Evolutionary conservation across 2,329 filamentous ascomycete genomes (phyloP).

Genomic region (Pseudocercospora pini-densiflorae): DNA sequence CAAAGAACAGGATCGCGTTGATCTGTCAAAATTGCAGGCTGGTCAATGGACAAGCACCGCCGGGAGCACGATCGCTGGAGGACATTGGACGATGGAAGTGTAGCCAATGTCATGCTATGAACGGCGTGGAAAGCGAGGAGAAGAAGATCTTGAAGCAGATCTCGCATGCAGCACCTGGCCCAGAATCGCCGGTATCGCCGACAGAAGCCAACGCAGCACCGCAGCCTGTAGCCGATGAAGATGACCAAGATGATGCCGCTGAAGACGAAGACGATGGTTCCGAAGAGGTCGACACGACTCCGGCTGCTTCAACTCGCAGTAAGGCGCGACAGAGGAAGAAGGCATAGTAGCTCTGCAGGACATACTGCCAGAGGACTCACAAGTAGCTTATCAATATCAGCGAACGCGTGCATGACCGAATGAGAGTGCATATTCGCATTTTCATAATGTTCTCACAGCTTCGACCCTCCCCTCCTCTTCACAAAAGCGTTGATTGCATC

Average conservation of each 20-base stretch:
- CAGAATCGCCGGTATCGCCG: conserved; percentile 10
- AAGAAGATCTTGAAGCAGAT: conserved; percentile 73
- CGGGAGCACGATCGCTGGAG: conserved; percentile 74
- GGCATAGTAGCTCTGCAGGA: conserved; percentile 24
- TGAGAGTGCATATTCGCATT: not conserved
- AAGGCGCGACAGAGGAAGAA: conserved; percentile 47
- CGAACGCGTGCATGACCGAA: not conserved
- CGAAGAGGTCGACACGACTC: conserved; percentile 30
- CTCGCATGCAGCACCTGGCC: conserved; percentile 13
- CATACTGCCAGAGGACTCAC: not conserved
- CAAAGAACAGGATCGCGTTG: conserved; percentile 87
- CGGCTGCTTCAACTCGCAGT: conserved; percentile 47
- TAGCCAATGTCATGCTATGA: conserved; percentile 78
- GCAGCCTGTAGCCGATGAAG: conserved; percentile 15
- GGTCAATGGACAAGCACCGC: conserved; percentile 94
- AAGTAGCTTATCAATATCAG: not conserved
- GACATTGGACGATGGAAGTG: conserved; percentile 90
- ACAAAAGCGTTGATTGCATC: conserved; percentile 50
- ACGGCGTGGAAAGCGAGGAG: conserved; percentile 80
- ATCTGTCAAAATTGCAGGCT: conserved; percentile 82
- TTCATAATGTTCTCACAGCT: conserved; percentile 37
- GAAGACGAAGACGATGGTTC: conserved; percentile 23
- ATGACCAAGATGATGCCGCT: conserved; percentile 35
- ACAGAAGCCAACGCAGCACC: conserved; percentile 14
- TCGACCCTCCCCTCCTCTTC: conserved; percentile 43